Base-by-base conservation (phyloP, 441 rosid species). In the Arabidopsis lyrata region DNA sequence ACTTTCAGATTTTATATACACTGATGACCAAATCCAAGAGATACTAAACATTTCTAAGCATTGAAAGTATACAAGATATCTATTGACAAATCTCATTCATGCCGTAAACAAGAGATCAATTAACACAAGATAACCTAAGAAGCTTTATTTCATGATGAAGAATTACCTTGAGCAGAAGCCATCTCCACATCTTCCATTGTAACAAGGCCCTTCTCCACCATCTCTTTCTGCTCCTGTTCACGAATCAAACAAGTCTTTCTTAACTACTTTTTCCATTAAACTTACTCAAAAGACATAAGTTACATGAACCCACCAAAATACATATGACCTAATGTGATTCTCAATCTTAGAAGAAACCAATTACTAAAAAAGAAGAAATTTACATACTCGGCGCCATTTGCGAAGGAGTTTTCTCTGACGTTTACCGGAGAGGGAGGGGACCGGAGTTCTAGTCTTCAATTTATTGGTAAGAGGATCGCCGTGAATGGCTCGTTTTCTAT, bases 141-240 rank as follows among this genome's bases (percentile, higher is more conserved):
- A 44, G 45, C 35, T 13, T 1, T 27, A 8, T 2, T 3, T 6
- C 8, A 42, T 6, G n/a, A 14, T 62, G 1, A 9, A 16, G 24
- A 42, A 11, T 5, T 31, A 88, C 87, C 86, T 68, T 82, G 85
- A 64, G 88, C 83, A 74, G 78, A 80, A 54, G 80, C 88, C 97
- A 90, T 90, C 81, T 86, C 88, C 12, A 89, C 86, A 80, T 90
- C 98, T 27, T 89, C 78, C 97, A 90, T 83, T 16, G 85, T 83
- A 70, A 90, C 81, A 62, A 93, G 81, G 38, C 95, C 98, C 71
- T 84, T 87, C 22, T 81, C 90, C 54, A 86, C 55, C 67, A 83
- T 86, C 20, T 88, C 91, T 77, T 89, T 90, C 81, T 89, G 97
- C 10, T 86, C 93, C 97, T 88, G 81, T 61, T 53, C 14, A 39